Conservation (phyloP, 805 yeast species). For the Candida jianshihensis region DNA sequence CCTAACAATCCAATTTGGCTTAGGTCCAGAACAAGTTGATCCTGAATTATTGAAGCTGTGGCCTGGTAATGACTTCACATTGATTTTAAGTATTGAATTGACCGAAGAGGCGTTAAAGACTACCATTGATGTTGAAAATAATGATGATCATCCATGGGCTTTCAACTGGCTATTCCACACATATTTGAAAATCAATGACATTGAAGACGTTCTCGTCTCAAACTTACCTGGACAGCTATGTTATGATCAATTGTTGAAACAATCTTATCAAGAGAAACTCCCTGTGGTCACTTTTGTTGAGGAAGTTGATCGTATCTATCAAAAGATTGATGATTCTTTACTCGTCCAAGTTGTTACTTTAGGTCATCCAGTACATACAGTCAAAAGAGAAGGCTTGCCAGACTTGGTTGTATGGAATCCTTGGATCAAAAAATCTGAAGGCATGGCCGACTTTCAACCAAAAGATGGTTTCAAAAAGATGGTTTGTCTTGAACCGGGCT, state of each 20-base stretch:
- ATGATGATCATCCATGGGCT: slow-evolving; percentile 56
- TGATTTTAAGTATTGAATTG: slow-evolving; percentile 63
- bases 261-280: slow-evolving; percentile 59
- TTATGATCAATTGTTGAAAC: slow-evolving; percentile 67
- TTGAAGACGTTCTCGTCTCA: slow-evolving; percentile 68
- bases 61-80: slow-evolving; percentile 62
- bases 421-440: slow-evolving; percentile 76
- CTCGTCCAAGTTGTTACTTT: slow-evolving; percentile 60
- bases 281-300: slow-evolving; percentile 67
- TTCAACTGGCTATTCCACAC: slow-evolving; percentile 97
- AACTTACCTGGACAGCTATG: slow-evolving; percentile 70
- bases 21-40: slow-evolving; percentile 78
- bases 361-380: slow-evolving; percentile 64
- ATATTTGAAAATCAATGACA: slow-evolving; percentile 68
- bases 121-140: slow-evolving; percentile 67
- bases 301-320: slow-evolving; percentile 84
- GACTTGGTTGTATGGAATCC: slow-evolving; percentile 96
- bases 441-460: slow-evolving; percentile 87
- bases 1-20: slow-evolving; percentile 83
- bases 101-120: slow-evolving; percentile 55
- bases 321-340: slow-evolving; percentile 46
- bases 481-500: slow-evolving; percentile 95
- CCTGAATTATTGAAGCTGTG: slow-evolving; percentile 56
- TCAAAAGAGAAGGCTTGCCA: slow-evolving; percentile 55
- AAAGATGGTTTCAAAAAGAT: slow-evolving; percentile 75